phyloP scores from a whole-genome alignment of 257 asterid genomes.

The Penstemon barbatus region DNA sequence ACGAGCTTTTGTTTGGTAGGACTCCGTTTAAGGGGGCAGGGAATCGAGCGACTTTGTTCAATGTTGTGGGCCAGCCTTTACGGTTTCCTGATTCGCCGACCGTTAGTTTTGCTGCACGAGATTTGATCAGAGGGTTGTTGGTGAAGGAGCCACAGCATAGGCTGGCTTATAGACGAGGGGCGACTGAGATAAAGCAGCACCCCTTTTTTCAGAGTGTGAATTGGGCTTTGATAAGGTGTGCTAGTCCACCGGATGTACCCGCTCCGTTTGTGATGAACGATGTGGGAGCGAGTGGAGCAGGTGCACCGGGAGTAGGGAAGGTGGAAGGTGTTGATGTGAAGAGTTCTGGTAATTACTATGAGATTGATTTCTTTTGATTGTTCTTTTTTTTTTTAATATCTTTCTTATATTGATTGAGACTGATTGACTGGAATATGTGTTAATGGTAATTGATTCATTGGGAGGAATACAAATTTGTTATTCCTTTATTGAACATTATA shows the following conservation, averaged over 20 bases:
- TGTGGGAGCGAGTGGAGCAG: constrained; percentile 14
- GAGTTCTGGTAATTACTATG: constrained; percentile 61
- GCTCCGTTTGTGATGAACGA: constrained; percentile 30
- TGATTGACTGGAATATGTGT: constrained; percentile 24
- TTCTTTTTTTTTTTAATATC: not conserved
- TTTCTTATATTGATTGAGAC: constrained; percentile 10
- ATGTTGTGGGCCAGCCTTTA: constrained; percentile 59
- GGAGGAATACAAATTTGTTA: constrained; percentile 23
- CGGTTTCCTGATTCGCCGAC: constrained; percentile 55
- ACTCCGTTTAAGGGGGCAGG: constrained; percentile 62
- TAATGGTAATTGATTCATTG: constrained; percentile 23
- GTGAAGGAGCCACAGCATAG: constrained; percentile 67
- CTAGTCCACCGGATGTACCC: constrained; percentile 61
- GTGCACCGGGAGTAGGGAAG: constrained; percentile 29
- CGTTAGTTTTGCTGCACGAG: constrained; percentile 57
- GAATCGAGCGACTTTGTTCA: constrained; percentile 53
- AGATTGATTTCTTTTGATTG: constrained; percentile 54
- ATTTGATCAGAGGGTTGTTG: constrained; percentile 55
- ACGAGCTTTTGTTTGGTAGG: constrained; percentile 56
- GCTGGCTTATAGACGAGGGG: constrained; percentile 63
- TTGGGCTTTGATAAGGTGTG: constrained; percentile 61
- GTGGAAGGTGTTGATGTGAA: constrained; percentile 52
- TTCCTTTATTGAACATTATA: constrained; percentile 24
- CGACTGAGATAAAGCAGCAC: constrained; percentile 64
- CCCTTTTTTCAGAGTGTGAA: constrained; percentile 65